phyloP scores from a whole-genome alignment of 1,284 basidiomycete genomes.

The Tylopilus sp. region DNA sequence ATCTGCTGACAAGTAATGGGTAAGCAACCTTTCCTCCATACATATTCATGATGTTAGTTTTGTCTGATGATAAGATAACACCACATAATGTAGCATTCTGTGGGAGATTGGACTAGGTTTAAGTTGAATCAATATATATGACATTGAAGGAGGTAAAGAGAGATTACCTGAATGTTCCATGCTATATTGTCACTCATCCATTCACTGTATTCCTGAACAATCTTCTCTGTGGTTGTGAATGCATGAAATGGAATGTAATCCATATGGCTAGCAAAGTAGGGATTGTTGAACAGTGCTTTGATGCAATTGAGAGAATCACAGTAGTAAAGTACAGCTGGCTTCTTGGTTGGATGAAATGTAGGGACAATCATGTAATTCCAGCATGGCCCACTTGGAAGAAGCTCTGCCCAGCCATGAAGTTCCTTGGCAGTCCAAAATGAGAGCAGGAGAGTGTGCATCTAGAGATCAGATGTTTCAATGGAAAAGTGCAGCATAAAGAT shows the following conservation, averaged over 20 bases:
- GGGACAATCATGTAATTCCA: neutral
- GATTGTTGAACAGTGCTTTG: neutral
- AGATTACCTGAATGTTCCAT: neutral
- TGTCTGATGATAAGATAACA: slow-evolving; percentile 43
- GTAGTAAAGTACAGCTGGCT: neutral
- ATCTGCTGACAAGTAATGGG: slow-evolving; percentile 43
- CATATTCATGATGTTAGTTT: slow-evolving; percentile 41
- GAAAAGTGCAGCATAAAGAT: neutral
- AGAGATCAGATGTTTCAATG: neutral
- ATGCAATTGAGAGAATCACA: neutral
- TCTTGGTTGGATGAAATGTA: neutral
- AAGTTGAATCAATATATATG: neutral
- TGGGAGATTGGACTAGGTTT: neutral
- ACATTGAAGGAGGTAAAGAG: neutral
- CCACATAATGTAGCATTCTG: slow-evolving; percentile 13
- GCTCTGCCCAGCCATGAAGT: neutral
- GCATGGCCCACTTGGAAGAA: neutral
- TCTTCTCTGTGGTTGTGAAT: neutral
- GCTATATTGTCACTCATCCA: neutral
- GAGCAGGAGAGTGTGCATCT: neutral
- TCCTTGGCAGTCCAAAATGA: neutral
- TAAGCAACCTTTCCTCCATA: slow-evolving; percentile 30
- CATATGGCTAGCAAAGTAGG: neutral
- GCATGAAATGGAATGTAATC: neutral
- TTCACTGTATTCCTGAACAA: neutral